phyloP scores from a whole-genome alignment of 768 basidiomycete species.

The Paxillus ammoniavirescens region DNA sequence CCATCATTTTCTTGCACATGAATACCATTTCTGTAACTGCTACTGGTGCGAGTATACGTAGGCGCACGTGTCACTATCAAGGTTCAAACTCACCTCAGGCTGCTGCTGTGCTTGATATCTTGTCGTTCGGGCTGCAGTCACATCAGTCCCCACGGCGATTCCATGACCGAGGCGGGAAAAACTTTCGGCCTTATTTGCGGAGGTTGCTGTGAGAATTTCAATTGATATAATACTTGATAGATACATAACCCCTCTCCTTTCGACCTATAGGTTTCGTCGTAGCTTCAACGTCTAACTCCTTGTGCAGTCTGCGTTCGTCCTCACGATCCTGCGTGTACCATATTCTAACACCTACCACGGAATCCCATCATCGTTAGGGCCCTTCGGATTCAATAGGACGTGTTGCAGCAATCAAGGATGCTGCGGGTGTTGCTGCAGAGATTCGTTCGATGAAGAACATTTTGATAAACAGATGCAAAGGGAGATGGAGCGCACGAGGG shows the following conservation, averaged over 20 bases:
- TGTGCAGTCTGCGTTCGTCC: conserved; percentile 16
- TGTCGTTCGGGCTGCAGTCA: background rate
- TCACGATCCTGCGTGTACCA: background rate
- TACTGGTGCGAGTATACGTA: no score
- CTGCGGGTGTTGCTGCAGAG: conserved; percentile 18
- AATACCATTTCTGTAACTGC: background rate
- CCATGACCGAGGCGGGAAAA: conserved; percentile 7
- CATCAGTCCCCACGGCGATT: background rate
- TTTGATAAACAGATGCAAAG: conserved; percentile 16
- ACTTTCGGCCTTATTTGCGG: conserved; percentile 13
- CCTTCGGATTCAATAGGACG: conserved; percentile 5
- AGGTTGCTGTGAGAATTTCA: conserved; percentile 9
- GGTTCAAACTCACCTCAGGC: no score
- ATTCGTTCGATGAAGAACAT: conserved; percentile 16
- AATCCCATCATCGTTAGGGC: background rate
- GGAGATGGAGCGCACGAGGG: conserved; percentile 21
- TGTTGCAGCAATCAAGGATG: conserved; percentile 16
- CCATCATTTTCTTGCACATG: background rate
- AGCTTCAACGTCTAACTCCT: conserved; percentile 7
- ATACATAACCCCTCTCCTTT: background rate
- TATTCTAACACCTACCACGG: background rate
- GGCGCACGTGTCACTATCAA: no score
- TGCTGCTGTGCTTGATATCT: background rate
- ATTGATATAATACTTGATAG: background rate
- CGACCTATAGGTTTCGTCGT: conserved; percentile 4